Evolutionary conservation across 495 filamentous ascomycete species (phyloP), one percentile per base, ranked within the genome.

Genomic region (Neurospora sp.): DNA sequence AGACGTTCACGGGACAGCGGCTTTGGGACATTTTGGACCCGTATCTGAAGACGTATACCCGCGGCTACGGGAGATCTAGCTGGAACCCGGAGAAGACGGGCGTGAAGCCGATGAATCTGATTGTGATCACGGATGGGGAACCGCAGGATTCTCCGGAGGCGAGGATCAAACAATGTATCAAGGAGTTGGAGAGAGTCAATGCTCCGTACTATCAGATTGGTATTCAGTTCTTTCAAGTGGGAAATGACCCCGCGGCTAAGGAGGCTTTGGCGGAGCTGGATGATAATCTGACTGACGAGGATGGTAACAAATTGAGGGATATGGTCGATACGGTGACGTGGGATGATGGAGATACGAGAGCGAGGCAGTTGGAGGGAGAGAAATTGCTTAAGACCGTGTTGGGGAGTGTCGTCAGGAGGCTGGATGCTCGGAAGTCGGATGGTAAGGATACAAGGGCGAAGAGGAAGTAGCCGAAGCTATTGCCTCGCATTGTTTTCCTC

Each of bases 151-250:
- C 83, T 2, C 82, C 92, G 12, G 93, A 96, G 82, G 85, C 83
- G 69, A 85, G 92, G 12, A 91, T 99, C 73, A 35, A 35, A 35
- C 35, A 35, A 35, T 35, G 35, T 0, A 96, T 94, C 0, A 84
- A 87, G 80, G 88, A 87, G 74, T 84, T 99, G 31, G 95, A 98
- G 79, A 82, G 79, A 20, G 79, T 91, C 5, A 86, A 90, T 41
- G 95, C 94, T 0, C 89, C 91, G 40, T 87, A 93, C 35, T 92
- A 93, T 86, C 96, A 99, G 83, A 85, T 98, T 14, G 96, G 96
- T 14, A 90, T 99, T 73, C 96, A 99, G 82, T 98, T 99, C 83
- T 96, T 99, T 84, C 96, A 99, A 84, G 92, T 98, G 72, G 96
- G 96, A 69, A 86, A 89, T 39, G 94, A 97, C 77, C 75, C 80